Percentiles rank a stretch among this genome's conserved stretches.
These are phyloP conservation scores for Hanseniaspora lachancei DNA, from an alignment of 805 yeast species.

Conservation along the genomic window DNA sequence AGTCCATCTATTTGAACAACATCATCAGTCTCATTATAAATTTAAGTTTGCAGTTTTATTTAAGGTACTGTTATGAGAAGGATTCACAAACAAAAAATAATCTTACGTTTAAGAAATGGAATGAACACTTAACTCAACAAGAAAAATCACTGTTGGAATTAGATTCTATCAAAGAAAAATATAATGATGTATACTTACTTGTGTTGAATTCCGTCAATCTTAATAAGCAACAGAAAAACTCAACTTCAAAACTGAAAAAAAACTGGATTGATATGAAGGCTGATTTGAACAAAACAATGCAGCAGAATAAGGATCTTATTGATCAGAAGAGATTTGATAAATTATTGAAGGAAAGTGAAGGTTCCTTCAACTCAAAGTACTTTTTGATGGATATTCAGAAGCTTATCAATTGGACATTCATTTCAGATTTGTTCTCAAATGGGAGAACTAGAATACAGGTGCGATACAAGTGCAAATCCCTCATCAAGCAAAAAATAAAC, in stretches of 20 bases:
- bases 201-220: conserved; percentile 4
- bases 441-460: conserved; percentile 84
- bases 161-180: not conserved
- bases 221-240: not conserved
- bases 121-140: not conserved
- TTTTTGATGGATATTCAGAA: conserved; percentile 23
- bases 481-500: conserved; percentile 35
- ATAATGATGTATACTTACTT: not conserved
- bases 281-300: not conserved
- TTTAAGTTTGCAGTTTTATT: not conserved
- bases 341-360: not conserved
- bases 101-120: not conserved
- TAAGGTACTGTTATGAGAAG: not conserved
- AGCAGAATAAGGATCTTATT: not conserved
- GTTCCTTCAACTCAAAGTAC: not conserved
- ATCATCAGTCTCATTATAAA: conserved; percentile 36
- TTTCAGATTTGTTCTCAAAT: conserved; percentile 82
- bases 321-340: not conserved
- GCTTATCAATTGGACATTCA: conserved; percentile 77
- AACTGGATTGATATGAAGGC: not conserved
- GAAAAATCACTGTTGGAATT: not conserved
- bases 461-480: conserved; percentile 86
- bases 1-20: conserved; percentile 42
- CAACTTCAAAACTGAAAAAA: not conserved
- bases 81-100: not conserved